phyloP scores from a whole-genome alignment of 768 basidiomycete genomes.

The Pleurotus citrinopileatus region DNA sequence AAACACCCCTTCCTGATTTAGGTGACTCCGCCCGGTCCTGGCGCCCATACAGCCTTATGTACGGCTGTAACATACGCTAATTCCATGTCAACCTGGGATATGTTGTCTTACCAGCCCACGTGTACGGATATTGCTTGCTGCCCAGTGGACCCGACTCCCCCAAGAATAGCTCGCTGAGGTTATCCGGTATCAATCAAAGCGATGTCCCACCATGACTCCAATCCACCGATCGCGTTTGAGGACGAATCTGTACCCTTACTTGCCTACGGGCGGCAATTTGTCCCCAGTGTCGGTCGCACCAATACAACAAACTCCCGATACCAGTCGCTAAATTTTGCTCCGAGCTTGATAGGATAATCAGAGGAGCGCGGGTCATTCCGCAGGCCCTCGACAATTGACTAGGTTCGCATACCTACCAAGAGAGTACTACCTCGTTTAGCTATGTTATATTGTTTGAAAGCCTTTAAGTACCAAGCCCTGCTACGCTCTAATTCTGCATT shows the following conservation, averaged over 20 bases:
- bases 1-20: not conserved
- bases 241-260: not conserved
- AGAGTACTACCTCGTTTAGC: not conserved
- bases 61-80: not conserved
- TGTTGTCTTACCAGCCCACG: not conserved
- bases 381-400: slow-evolving; percentile 6
- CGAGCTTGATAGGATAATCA: slow-evolving; percentile 7
- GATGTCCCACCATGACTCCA: slow-evolving; percentile 9
- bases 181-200: slow-evolving; percentile 4
- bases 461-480: not conserved
- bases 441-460: not conserved
- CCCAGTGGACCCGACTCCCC: not conserved
- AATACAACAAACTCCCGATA: slow-evolving; percentile 4
- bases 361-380: slow-evolving; percentile 3
- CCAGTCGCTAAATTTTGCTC: slow-evolving; percentile 3
- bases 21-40: not conserved
- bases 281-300: slow-evolving; percentile 3
- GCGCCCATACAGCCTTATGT: not conserved
- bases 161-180: not conserved
- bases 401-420: not conserved
- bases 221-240: slow-evolving; percentile 4
- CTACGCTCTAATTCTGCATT: not conserved
- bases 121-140: not conserved
- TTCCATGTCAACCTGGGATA: not conserved
- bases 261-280: not conserved